Conservation (phyloP, 1,284 basidiomycete genomes). For the Xerocomus cyaneibrunnescens region DNA sequence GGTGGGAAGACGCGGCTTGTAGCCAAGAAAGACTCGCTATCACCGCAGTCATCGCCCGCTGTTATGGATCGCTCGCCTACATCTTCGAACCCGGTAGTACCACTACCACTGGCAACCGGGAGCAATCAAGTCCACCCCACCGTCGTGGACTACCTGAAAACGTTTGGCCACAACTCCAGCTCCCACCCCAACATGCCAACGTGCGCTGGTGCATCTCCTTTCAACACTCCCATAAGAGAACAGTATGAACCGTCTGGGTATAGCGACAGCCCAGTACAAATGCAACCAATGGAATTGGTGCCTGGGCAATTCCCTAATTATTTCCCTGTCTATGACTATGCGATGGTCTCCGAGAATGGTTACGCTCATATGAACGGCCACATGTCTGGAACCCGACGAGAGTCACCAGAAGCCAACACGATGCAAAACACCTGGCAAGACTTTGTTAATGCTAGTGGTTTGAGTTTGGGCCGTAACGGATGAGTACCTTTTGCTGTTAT, state of each 20-base stretch:
- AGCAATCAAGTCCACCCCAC: conserved; percentile 51
- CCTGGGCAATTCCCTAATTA: conserved; percentile 57
- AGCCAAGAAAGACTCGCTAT: conserved; percentile 54
- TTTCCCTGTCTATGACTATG: conserved; percentile 77
- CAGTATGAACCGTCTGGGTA: conserved; percentile 30
- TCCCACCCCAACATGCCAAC: conserved; percentile 27
- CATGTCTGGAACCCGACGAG: conserved; percentile 38
- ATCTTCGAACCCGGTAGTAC: conserved; percentile 64
- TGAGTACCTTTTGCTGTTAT: conserved; percentile 1
- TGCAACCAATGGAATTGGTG: conserved; percentile 34
- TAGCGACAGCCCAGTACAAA: conserved; percentile 22
- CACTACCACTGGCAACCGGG: conserved; percentile 49
- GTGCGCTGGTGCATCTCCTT: conserved; percentile 27
- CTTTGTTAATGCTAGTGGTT: conserved; percentile 44
- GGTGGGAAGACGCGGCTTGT: conserved; percentile 73
- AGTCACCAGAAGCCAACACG: conserved; percentile 54
- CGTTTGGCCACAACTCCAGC: conserved; percentile 49
- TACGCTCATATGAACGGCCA: conserved; percentile 38
- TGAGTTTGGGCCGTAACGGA: conserved; percentile 25
- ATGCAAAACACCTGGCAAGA: conserved; percentile 61
- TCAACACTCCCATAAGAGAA: conserved; percentile 30
- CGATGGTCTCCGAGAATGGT: conserved; percentile 38
- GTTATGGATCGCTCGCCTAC: conserved; percentile 64
- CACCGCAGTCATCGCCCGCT: conserved; percentile 50
- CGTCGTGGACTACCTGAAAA: conserved; percentile 64